Evolutionary conservation across 768 basidiomycete genomes (phyloP).

Genomic region (Lactarius quietus): DNA sequence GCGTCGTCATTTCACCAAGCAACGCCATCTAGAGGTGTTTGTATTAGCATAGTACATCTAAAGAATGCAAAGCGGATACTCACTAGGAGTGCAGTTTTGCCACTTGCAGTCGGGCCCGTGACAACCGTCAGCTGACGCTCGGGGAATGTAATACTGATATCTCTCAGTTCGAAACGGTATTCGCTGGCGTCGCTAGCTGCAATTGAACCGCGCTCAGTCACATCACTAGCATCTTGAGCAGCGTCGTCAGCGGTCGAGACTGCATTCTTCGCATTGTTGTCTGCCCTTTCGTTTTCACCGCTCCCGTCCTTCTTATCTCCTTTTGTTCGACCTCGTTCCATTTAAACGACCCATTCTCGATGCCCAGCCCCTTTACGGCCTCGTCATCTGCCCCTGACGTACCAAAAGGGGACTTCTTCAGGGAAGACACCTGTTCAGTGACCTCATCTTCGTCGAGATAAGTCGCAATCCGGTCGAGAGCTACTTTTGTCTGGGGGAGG

Average conservation of each 20-base stretch:
- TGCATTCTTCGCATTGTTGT: constrained; percentile 21
- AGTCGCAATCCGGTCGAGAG: constrained; percentile 55
- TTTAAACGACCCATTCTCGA: constrained; percentile 49
- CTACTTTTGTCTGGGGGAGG: constrained; percentile 45
- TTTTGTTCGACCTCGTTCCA: constrained; percentile 50
- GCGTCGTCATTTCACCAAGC: constrained; percentile 65
- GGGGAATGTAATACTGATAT: constrained; percentile 69
- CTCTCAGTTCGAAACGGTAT: constrained; percentile 60
- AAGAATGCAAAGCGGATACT: constrained; percentile 24
- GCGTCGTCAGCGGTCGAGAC: constrained; percentile 1
- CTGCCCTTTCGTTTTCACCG: constrained; percentile 26
- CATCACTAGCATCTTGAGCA: constrained; percentile 27
- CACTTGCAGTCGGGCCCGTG: constrained; percentile 76
- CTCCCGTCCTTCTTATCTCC: constrained; percentile 30
- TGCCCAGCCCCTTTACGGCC: constrained; percentile 40
- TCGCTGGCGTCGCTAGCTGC: constrained; percentile 32
- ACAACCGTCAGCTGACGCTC: constrained; percentile 66
- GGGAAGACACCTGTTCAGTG: constrained; percentile 51
- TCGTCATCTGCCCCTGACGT: constrained; percentile 27
- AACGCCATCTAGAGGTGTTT: constrained; percentile 51
- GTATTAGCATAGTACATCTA: not conserved
- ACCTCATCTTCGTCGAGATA: constrained; percentile 65
- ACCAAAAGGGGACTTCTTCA: constrained; percentile 41
- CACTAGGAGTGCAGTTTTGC: constrained; percentile 77
- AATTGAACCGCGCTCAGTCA: constrained; percentile 26